These are phyloP conservation scores for Diplodia scrobiculata DNA, from an alignment of 2,329 filamentous ascomycete species.

Conservation along the genomic window DNA sequence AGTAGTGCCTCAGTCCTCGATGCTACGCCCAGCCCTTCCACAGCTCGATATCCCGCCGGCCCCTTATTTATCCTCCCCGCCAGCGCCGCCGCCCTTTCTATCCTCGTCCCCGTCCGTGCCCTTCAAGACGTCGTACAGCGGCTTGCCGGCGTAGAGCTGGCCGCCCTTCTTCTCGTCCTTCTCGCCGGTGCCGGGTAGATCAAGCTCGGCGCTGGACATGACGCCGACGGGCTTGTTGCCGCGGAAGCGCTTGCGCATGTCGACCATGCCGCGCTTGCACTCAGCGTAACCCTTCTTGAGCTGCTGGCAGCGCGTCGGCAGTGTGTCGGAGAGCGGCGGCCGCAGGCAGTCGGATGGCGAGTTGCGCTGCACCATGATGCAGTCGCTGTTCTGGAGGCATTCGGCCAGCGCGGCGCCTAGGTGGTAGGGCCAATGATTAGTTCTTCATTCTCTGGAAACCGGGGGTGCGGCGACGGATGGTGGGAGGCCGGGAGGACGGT, in stretches of 20 bases:
- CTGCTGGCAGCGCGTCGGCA: conserved; percentile 88
- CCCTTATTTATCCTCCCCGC: conserved; percentile 4
- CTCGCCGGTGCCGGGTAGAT: conserved; percentile 32
- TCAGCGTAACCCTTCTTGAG: conserved; percentile 90
- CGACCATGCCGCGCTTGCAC: conserved; percentile 93
- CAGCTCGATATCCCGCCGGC: neutral
- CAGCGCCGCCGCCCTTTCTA: conserved; percentile 1
- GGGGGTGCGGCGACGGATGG: neutral
- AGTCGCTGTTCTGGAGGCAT: conserved; percentile 95
- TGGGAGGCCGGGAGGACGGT: neutral
- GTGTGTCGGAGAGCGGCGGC: conserved; percentile 74
- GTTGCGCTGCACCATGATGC: conserved; percentile 89
- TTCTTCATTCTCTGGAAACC: conserved; percentile 17
- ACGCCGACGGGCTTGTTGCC: conserved; percentile 79
- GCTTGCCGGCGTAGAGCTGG: conserved; percentile 28
- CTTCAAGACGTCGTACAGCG: conserved; percentile 24
- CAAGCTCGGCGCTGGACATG: conserved; percentile 31
- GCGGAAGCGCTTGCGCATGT: conserved; percentile 98
- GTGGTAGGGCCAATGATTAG: neutral
- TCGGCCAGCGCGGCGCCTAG: conserved; percentile 86
- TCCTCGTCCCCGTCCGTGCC: conserved; percentile 24
- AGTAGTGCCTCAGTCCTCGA: neutral
- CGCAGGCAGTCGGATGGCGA: conserved; percentile 85
- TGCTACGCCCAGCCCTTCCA: neutral
- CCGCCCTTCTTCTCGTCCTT: neutral